Base-by-base conservation (phyloP, 345 rosid genomes). In the Eucalyptus polyanthemos region DNA sequence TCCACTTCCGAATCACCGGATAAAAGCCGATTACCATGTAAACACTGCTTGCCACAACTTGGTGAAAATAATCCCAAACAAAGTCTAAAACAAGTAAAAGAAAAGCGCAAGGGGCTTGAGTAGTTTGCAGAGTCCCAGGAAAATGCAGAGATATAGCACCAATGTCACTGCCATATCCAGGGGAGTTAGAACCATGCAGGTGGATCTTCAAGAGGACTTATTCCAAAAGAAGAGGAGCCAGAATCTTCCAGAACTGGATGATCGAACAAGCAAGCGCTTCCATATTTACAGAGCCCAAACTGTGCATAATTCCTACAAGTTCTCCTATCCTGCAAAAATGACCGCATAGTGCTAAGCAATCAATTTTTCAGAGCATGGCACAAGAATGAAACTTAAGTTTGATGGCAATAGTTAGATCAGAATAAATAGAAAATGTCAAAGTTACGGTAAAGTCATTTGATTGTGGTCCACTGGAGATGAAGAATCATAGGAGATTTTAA, bases 231-330 rank as follows among this genome's bases (percentile, higher is more conserved):
- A 45, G 54, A 67, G 65, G 81, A 54, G 87, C 80, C 11, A 76
- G 83, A 76, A 76, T 76, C 83, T 19, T 76, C 27, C 0, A 9
- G 45, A 76, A 76, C 83, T 40, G 91, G 93, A 90, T 93, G 96
- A 92, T 94, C 87, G 87, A 93, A 94, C 88, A 72, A 87, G 89
- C 96, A 94, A 34, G 86, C 88, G 16, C 69, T 88, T 29, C 96
- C 96, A 88, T 89, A 93, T 92, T 92, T 93, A 91, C 96, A 94
- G 44, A 88, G 58, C 53, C 95, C 95, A 67, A 89, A 90, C 42
- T 89, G 92, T 86, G 88, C 91, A 89, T 92, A 94, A 87, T 93
- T 58, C 86, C 49, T 8, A 87, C 91, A 92, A 47, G 88, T 80
- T 86, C 47, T 86, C 86, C 56, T 62, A 34, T 86, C 93, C 92